phyloP scores from a whole-genome alignment of 345 rosid species.

The Eucalyptus fibrosa region DNA sequence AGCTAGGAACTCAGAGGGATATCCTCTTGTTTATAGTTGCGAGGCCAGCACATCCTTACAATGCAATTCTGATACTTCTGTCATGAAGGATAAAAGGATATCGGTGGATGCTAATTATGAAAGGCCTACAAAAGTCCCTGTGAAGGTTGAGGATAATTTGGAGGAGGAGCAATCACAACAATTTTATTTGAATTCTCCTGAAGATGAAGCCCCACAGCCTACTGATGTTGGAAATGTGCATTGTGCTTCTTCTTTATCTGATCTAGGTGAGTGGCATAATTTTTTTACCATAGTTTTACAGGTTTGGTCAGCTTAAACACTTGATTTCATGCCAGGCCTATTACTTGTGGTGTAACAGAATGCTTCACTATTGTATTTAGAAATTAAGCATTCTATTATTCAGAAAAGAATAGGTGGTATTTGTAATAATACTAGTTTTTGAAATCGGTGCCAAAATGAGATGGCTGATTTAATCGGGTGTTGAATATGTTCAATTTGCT shows the following conservation, averaged over 20 bases:
- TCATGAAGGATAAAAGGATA: constrained; percentile 34
- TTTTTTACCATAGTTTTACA: neutral
- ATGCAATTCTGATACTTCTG: constrained; percentile 45
- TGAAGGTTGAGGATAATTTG: constrained; percentile 8
- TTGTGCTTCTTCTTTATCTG: constrained; percentile 19
- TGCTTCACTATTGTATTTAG: neutral
- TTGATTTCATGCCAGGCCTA: neutral
- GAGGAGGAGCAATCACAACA: constrained; percentile 5
- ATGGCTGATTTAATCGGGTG: neutral
- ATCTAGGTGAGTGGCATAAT: constrained; percentile 40
- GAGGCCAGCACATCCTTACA: constrained; percentile 14
- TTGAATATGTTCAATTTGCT: neutral
- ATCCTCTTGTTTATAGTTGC: constrained; percentile 8
- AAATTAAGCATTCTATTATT: neutral
- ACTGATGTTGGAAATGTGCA: constrained; percentile 12
- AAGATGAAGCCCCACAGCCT: constrained; percentile 23
- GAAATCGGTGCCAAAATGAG: neutral
- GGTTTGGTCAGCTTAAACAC: neutral
- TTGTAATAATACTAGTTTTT: neutral
- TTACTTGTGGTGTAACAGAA: neutral
- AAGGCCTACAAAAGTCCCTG: neutral
- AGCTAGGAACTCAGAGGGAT: constrained; percentile 9
- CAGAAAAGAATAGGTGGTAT: neutral
- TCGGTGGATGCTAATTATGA: neutral
- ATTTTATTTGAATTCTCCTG: constrained; percentile 29